Conservation (phyloP, 176 grass and related monocot species). For the Eleusine indica region DNA sequence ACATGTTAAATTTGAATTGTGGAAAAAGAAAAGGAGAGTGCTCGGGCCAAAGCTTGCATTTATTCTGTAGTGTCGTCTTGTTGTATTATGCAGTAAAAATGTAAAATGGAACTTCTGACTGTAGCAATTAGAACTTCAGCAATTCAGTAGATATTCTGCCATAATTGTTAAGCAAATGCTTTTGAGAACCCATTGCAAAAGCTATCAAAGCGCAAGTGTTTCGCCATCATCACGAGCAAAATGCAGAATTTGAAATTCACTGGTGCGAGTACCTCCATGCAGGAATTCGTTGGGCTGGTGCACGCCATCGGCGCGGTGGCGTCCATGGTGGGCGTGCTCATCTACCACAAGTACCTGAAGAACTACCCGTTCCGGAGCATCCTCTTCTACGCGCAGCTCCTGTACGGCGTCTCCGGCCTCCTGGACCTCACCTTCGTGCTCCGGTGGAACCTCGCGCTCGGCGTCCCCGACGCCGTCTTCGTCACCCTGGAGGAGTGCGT, state of each 20-base stretch:
- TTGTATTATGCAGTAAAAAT: background rate
- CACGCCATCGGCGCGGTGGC: conserved; percentile 79
- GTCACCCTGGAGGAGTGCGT: conserved; percentile 75
- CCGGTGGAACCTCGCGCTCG: conserved; percentile 77
- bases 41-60: background rate
- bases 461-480: conserved; percentile 65
- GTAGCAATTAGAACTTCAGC: too few species aligned
- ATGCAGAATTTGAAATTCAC: background rate
- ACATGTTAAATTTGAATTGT: conserved; percentile 22
- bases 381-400: conserved; percentile 83
- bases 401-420: conserved; percentile 61
- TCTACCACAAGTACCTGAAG: conserved; percentile 92
- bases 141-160: too few species aligned
- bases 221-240: background rate
- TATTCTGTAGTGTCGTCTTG: background rate
- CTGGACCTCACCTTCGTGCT: conserved; percentile 91
- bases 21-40: background rate
- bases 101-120: background rate
- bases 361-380: conserved; percentile 72
- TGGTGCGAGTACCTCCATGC: conserved; percentile 8
- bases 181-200: background rate
- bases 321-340: conserved; percentile 82
- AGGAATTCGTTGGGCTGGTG: conserved; percentile 84
- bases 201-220: background rate
- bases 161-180: background rate